These are phyloP conservation scores for Melastoma candidum DNA, from an alignment of 441 rosid species.

Conservation along the genomic window DNA sequence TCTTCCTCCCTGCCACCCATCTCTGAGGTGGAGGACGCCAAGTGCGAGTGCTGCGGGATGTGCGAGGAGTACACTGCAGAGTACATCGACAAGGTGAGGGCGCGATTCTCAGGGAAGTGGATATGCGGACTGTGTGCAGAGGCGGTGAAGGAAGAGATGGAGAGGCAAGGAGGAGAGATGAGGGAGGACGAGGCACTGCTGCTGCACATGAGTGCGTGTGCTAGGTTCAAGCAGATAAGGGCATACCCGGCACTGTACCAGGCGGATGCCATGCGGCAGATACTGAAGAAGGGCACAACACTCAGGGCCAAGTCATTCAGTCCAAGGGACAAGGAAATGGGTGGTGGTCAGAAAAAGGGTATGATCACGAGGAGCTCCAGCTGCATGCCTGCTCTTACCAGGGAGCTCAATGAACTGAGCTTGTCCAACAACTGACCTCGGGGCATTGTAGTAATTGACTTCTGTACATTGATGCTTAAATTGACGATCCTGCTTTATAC, in stretches of 20 bases:
- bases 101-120: slow-evolving; percentile 68
- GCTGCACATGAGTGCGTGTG: slow-evolving; percentile 63
- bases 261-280: slow-evolving; percentile 88
- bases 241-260: slow-evolving; percentile 70
- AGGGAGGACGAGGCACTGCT: slow-evolving; percentile 54
- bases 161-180: slow-evolving; percentile 37
- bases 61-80: slow-evolving; percentile 79
- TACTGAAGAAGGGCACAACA: slow-evolving; percentile 41
- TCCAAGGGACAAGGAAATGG: slow-evolving; percentile 28
- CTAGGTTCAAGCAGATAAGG: slow-evolving; percentile 70
- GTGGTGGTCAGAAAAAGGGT: slow-evolving; percentile 26
- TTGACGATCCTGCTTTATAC: no score
- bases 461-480: no score
- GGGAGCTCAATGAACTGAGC: slow-evolving; percentile 34
- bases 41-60: slow-evolving; percentile 95
- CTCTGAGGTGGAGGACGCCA: slow-evolving; percentile 73
- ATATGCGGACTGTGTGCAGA: slow-evolving; percentile 86
- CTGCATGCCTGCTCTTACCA: slow-evolving; percentile 74
- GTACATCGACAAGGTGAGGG: slow-evolving; percentile 62
- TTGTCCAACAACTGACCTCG: slow-evolving; percentile 9
- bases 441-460: no score
- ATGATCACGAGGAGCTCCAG: slow-evolving; percentile 73
- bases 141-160: slow-evolving; percentile 85
- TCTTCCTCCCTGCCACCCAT: slow-evolving; percentile 35
- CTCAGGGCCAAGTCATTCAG: slow-evolving; percentile 42